These are phyloP conservation scores for Malbranchea zuffiana DNA, from an alignment of 2,329 filamentous ascomycete species.

Conservation along the genomic window DNA sequence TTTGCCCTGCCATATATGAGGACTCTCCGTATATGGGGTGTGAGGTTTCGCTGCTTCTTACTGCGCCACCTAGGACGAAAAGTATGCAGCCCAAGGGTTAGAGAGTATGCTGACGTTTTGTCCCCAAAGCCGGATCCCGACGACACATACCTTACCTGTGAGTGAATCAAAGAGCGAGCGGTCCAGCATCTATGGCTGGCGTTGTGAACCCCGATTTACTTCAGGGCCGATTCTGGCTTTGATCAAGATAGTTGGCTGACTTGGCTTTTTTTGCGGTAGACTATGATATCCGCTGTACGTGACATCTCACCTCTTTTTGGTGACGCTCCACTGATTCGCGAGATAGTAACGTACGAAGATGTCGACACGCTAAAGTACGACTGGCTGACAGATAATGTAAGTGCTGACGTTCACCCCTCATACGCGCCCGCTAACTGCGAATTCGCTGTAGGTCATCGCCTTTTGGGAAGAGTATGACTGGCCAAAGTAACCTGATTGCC, in stretches of 20 bases:
- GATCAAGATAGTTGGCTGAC: too few species aligned
- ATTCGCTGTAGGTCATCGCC: constrained; percentile 61
- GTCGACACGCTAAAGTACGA: constrained; percentile 79
- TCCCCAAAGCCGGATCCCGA: constrained; percentile 50
- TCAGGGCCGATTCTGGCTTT: too few species aligned
- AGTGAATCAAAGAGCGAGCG: too few species aligned
- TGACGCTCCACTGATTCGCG: constrained; percentile 4
- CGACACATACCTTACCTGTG: constrained; percentile 60
- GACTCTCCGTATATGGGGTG: too few species aligned
- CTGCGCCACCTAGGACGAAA: too few species aligned
- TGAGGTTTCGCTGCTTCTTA: too few species aligned
- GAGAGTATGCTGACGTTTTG: constrained; percentile 16
- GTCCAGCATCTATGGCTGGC: too few species aligned
- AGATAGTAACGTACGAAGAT: constrained; percentile 73
- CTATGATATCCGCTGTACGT: constrained; percentile 54
- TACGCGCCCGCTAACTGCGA: constrained; percentile 2
- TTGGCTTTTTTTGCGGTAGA: constrained; percentile 40
- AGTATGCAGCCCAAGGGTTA: too few species aligned
- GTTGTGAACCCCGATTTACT: too few species aligned
- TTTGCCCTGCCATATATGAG: too few species aligned
- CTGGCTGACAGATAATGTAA: constrained; percentile 93
- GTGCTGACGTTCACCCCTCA: too few species aligned
- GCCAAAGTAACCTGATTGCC: constrained; percentile 4
- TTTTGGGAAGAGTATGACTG: constrained; percentile 85
- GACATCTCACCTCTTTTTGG: constrained; percentile 2